These are phyloP conservation scores for Podospora pseudocomata DNA, from an alignment of 495 filamentous ascomycete species.

Conservation along the genomic window DNA sequence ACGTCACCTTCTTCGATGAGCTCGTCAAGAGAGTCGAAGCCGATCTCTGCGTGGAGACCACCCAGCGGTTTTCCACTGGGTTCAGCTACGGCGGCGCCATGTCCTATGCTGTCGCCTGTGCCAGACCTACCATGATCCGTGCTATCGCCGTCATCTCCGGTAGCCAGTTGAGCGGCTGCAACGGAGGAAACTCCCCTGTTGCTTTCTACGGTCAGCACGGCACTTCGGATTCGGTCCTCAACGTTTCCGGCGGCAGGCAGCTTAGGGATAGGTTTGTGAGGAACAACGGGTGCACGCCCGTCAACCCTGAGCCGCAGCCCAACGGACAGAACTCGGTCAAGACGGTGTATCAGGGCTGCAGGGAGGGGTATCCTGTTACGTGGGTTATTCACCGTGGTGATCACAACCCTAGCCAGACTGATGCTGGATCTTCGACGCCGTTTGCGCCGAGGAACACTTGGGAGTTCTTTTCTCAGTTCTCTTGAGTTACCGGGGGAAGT, in stretches of 20 bases:
- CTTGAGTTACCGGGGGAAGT: not conserved
- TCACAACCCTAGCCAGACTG: conserved; percentile 29
- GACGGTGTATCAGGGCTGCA: conserved; percentile 35
- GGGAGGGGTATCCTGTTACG: conserved; percentile 30
- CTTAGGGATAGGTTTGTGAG: conserved; percentile 41
- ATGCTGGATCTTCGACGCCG: conserved; percentile 23
- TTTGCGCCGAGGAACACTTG: conserved; percentile 35
- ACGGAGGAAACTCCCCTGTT: conserved; percentile 41
- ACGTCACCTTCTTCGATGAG: conserved; percentile 41
- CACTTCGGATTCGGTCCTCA: conserved; percentile 37
- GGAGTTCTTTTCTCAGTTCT: conserved; percentile 33
- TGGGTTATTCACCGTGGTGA: conserved; percentile 30
- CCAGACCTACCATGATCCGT: conserved; percentile 38
- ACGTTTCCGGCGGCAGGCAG: conserved; percentile 32
- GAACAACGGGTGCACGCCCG: conserved; percentile 38
- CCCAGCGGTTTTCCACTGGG: conserved; percentile 45
- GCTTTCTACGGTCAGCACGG: conserved; percentile 48
- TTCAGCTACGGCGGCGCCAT: conserved; percentile 52
- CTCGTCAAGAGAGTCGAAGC: conserved; percentile 37
- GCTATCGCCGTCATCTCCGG: conserved; percentile 46
- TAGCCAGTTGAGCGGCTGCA: conserved; percentile 33
- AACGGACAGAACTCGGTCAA: conserved; percentile 23
- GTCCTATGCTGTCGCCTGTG: conserved; percentile 46
- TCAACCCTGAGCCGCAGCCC: conserved; percentile 19
- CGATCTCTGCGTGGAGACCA: conserved; percentile 45